Evolutionary conservation across 306 rosid species (phyloP).

Genomic region (Arachis stenosperma): DNA sequence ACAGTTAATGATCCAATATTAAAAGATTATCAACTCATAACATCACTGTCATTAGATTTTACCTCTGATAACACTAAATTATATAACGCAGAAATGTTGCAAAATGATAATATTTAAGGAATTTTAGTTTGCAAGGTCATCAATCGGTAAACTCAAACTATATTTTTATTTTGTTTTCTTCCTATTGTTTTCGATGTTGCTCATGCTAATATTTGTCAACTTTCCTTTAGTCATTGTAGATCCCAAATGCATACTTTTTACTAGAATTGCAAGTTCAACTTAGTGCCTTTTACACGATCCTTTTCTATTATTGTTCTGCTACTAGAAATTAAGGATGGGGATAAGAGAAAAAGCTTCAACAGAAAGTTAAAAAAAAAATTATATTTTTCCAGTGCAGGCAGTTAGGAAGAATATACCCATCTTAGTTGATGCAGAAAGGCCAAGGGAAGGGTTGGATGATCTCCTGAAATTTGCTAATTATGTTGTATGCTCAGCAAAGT

Average conservation of each 20-base stretch:
- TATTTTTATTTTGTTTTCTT: neutral
- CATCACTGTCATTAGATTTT: constrained; percentile 22
- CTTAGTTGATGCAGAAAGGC: constrained; percentile 82
- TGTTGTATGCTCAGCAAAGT: constrained; percentile 74
- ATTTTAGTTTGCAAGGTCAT: constrained; percentile 31
- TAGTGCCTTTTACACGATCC: constrained; percentile 9
- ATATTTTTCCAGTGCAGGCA: constrained; percentile 69
- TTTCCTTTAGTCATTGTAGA: constrained; percentile 19
- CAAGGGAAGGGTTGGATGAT: constrained; percentile 89
- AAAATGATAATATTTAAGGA: neutral
- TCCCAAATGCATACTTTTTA: neutral
- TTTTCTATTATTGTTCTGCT: constrained; percentile 3
- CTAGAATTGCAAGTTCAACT: constrained; percentile 14
- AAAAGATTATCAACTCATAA: too few species aligned
- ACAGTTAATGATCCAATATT: too few species aligned
- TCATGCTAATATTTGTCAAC: neutral
- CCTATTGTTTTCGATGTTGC: constrained; percentile 9
- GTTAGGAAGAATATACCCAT: constrained; percentile 71
- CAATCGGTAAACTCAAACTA: constrained; percentile 15
- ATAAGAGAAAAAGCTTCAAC: constrained; percentile 29
- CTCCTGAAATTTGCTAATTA: constrained; percentile 74
- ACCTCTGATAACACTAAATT: constrained; percentile 7
- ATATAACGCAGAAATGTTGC: constrained; percentile 9
- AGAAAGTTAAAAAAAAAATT: constrained; percentile 47
- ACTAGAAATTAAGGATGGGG: constrained; percentile 22